Conservation (phyloP, 2,329 filamentous ascomycete species). For the Phymatotrichopsis omnivora region DNA sequence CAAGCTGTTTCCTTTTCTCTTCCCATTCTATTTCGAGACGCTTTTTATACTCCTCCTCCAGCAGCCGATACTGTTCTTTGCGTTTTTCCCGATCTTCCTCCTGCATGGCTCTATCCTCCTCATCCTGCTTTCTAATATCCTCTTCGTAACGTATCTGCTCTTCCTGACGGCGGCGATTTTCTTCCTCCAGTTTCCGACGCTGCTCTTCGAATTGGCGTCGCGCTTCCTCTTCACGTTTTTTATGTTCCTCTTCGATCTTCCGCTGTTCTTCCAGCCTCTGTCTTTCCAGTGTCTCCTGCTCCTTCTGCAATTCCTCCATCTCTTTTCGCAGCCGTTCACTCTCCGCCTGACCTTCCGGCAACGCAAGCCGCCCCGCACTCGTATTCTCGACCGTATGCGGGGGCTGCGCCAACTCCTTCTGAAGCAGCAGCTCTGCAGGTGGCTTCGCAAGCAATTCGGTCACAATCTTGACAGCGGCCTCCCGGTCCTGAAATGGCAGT, state of each 20-base stretch:
- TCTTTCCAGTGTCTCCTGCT: background rate
- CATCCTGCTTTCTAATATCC: too few relatives aligned
- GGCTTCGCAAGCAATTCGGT: conserved; percentile 4
- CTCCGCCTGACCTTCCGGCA: conserved; percentile 11
- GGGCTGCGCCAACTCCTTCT: conserved; percentile 13
- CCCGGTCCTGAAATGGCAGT: background rate
- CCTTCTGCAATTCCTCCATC: conserved; percentile 3
- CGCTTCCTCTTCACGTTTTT: too few relatives aligned
- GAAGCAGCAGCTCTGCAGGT: conserved; percentile 2
- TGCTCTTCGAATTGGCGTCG: too few relatives aligned
- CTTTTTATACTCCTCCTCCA: too few relatives aligned
- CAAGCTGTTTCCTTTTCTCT: too few relatives aligned
- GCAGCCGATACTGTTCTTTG: too few relatives aligned
- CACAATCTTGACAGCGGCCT: conserved; percentile 9
- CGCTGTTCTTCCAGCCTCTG: conserved; percentile 3
- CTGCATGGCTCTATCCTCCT: too few relatives aligned
- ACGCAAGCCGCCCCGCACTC: conserved; percentile 10
- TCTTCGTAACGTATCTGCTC: too few relatives aligned
- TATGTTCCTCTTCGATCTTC: conserved; percentile 1
- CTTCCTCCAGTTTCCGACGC: too few relatives aligned
- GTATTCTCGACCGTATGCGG: conserved; percentile 11
- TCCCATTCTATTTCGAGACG: too few relatives aligned
- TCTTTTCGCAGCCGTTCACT: conserved; percentile 8
- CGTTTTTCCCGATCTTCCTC: too few relatives aligned
- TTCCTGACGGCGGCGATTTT: too few relatives aligned